Evolutionary conservation across 2,329 filamentous ascomycete genomes (phyloP), one percentile per base, ranked within the genome.

Genomic region (Aspergillus candidus): DNA sequence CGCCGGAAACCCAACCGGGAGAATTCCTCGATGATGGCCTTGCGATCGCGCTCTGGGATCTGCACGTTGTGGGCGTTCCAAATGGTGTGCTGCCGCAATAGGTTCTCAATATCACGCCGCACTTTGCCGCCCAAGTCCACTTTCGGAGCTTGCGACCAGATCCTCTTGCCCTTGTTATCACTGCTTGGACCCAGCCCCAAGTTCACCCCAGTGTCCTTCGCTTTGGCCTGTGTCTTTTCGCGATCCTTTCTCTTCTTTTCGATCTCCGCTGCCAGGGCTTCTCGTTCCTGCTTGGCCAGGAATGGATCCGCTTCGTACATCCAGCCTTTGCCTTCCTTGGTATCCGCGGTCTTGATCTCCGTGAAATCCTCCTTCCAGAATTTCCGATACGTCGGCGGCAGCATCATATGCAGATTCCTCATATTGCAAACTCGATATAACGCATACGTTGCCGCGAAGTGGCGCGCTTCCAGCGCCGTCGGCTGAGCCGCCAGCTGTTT

Each of bases 251-350:
- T 77, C 68, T 88, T 88, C 75, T 93, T 95, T 58, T 89, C 86
- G 36, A 83, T 79, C 3, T 80, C 74, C 2, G 78, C 81, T 51
- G 85, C 86, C 7, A 86, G 83, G 57, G 89, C 85, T 55, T 94
- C 86, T 41, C 86, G 77, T 65, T 94, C 87, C 53, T 83, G 78
- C 51, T 86, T 76, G 1, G 88, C 83, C 47, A 83, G 78, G 70
- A 98, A 98, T 0, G 93, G 93, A 59, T 98, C 93, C 10, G 89
- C 88, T 56, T 94, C 90, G 65, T 97, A 98, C 79, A 94, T 83
- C 86, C 90, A 96, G 0, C 73, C 84, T 51, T 80, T 80, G 6
- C 78, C 89, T 34, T 87, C 83, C 59, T 83, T 85, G 38, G 88
- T 73, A 57, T 96, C 91, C 54, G 82, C 78, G 51, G 80, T 80